Conservation (phyloP, 2,329 filamentous ascomycete genomes). For the Exophiala phaeomuriformis region DNA sequence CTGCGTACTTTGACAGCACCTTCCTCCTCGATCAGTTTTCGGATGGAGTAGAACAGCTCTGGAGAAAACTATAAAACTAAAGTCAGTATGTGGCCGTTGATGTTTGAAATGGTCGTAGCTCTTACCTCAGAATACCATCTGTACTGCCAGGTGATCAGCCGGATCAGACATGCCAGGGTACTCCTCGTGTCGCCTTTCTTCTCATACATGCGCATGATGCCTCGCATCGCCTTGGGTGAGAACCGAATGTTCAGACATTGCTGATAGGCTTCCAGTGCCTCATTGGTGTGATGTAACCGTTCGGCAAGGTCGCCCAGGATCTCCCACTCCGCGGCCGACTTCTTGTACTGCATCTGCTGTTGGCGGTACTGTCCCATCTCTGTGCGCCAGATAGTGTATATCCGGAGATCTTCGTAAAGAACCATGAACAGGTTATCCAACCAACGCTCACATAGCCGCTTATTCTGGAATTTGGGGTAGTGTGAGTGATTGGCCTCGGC, state of each 20-base stretch:
- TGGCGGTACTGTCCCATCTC: conserved; percentile 94
- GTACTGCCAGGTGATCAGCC: conserved; percentile 95
- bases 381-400: conserved; percentile 98
- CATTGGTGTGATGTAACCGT: conserved; percentile 82
- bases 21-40: conserved; percentile 92
- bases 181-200: conserved; percentile 70
- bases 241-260: conserved; percentile 82
- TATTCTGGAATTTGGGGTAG: conserved; percentile 90
- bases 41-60: conserved; percentile 75
- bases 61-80: conserved; percentile 65
- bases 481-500: conserved; percentile 59
- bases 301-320: conserved; percentile 90
- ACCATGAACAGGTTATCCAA: conserved; percentile 99
- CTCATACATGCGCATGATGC: conserved; percentile 74
- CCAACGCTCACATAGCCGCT: conserved; percentile 94
- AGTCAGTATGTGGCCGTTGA: conserved; percentile 17
- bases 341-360: conserved; percentile 92
- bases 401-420: conserved; percentile 90
- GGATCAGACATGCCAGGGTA: conserved; percentile 76
- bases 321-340: conserved; percentile 96
- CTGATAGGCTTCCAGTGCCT: conserved; percentile 88
- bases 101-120: neutral
- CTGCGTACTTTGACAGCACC: conserved; percentile 94
- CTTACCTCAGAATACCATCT: conserved; percentile 92
- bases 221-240: conserved; percentile 83